Evolutionary conservation across 176 grass and related monocot species (phyloP).

Genomic region (Tillandsia fasciculata): DNA sequence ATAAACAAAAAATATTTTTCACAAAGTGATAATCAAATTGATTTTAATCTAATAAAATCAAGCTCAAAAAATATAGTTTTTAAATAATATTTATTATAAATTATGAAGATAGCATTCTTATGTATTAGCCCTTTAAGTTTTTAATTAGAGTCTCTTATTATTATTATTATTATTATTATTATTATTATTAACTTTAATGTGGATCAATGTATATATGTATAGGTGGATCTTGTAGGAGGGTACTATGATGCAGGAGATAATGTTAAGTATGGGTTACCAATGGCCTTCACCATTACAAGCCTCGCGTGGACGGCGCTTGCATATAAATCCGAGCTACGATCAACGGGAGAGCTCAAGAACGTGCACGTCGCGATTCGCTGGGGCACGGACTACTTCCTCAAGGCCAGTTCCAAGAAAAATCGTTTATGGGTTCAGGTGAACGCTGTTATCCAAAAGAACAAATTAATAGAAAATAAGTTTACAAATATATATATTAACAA

Average conservation of each 20-base stretch:
- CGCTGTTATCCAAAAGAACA: no score
- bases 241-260: slow-evolving; percentile 99
- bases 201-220: not conserved
- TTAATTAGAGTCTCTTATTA: no score
- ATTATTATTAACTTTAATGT: not conserved
- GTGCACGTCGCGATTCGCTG: slow-evolving; percentile 55
- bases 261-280: slow-evolving; percentile 80
- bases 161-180: slow-evolving; percentile 14
- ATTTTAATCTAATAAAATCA: no score
- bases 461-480: no score
- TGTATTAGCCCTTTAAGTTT: not conserved
- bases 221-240: slow-evolving; percentile 81
- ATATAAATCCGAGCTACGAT: slow-evolving; percentile 47
- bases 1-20: not conserved
- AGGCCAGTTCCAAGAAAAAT: slow-evolving; percentile 57
- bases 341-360: slow-evolving; percentile 47
- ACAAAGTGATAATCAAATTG: not conserved
- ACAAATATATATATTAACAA: no score
- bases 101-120: no score
- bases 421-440: slow-evolving; percentile 88
- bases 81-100: no score
- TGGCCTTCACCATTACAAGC: slow-evolving; percentile 86
- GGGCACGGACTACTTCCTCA: slow-evolving; percentile 90
- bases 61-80: no score
- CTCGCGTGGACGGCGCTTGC: slow-evolving; percentile 72